These are phyloP conservation scores for Punica granatum DNA, from an alignment of 345 rosid species.

Conservation along the genomic window DNA sequence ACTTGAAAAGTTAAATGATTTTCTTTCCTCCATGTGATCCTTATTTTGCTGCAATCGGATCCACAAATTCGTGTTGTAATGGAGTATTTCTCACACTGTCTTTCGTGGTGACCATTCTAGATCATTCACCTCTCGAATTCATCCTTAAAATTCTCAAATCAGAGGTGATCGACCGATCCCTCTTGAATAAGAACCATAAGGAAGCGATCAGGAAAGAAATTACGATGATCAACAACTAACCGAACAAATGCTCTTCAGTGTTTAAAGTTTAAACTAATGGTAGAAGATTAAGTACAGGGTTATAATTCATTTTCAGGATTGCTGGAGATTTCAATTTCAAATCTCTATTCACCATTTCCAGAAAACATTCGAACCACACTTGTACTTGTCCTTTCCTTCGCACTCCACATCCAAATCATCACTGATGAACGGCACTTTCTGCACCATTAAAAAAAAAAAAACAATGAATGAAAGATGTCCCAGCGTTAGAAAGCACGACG, in stretches of 20 bases:
- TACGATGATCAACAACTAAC: not conserved
- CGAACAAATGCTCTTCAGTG: not conserved
- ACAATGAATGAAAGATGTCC: too few species aligned
- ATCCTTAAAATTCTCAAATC: too few species aligned
- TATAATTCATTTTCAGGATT: not conserved
- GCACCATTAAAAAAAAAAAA: slow-evolving; percentile 21
- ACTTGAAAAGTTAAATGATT: not conserved
- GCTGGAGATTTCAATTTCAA: not conserved
- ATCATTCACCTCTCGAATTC: too few species aligned
- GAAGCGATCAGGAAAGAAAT: not conserved
- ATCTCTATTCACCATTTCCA: slow-evolving; percentile 81
- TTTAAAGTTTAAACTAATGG: not conserved
- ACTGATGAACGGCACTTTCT: slow-evolving; percentile 86
- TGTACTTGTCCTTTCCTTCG: slow-evolving; percentile 91
- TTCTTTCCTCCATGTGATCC: not conserved
- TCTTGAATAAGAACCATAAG: not conserved
- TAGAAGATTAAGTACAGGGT: not conserved
- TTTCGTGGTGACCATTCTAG: too few species aligned
- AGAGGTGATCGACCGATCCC: too few species aligned
- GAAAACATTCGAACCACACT: slow-evolving; percentile 98
- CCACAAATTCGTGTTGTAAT: not conserved
- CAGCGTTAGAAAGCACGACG: not conserved
- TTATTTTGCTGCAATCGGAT: not conserved
- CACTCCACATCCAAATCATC: slow-evolving; percentile 88
- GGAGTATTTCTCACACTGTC: too few species aligned